Evolutionary conservation across 75 land plant species (phyloP).

Genomic region (Pinus taeda): DNA sequence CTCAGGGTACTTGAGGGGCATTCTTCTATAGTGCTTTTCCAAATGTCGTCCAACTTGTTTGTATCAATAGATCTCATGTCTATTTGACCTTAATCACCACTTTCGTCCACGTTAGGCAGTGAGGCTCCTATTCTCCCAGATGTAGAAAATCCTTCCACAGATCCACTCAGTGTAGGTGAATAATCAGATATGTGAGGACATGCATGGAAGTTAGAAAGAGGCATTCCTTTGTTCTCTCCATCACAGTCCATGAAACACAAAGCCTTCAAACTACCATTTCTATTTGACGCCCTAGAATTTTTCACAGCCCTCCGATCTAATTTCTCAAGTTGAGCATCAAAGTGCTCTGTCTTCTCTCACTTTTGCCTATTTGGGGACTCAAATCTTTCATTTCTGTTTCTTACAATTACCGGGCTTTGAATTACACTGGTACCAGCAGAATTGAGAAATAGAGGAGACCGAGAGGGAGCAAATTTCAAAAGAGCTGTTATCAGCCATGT

Average conservation of each 20-base stretch:
- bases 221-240: neutral
- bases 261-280: neutral
- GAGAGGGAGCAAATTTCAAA: constrained; percentile 25
- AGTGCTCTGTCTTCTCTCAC: neutral
- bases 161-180: neutral
- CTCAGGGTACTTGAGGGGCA: constrained; percentile 14
- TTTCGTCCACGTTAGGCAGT: constrained; percentile 10
- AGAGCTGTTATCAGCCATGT: constrained; percentile 47
- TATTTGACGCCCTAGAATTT: neutral
- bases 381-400: constrained; percentile 7
- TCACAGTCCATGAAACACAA: neutral
- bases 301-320: neutral
- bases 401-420: constrained; percentile 18
- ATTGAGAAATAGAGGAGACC: constrained; percentile 23
- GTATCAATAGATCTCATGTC: constrained; percentile 2
- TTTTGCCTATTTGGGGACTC: neutral
- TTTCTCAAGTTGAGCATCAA: neutral
- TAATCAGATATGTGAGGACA: neutral
- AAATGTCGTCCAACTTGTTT: constrained; percentile 21
- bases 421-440: constrained; percentile 23
- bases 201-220: neutral
- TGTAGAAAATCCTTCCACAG: constrained; percentile 9
- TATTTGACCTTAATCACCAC: neutral
- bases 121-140: constrained; percentile 7
- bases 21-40: constrained; percentile 21